Evolutionary conservation across 768 basidiomycete species (phyloP).

Genomic region (Russula earlei): DNA sequence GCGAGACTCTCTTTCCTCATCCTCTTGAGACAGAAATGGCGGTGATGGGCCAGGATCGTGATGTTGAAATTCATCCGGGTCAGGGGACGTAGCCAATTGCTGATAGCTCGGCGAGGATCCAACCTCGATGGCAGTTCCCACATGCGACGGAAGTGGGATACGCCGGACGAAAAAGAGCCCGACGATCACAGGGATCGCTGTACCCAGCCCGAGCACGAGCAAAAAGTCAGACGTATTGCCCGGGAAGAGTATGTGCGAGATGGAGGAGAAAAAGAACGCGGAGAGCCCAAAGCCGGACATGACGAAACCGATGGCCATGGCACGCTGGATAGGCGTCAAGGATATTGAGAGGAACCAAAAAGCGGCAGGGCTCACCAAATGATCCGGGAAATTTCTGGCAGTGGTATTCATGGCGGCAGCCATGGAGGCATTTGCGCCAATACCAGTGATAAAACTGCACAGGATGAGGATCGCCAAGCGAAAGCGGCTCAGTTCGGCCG

Average conservation of each 20-base stretch:
- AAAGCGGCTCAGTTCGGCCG: slow-evolving; percentile 29
- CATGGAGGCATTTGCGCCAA: slow-evolving; percentile 67
- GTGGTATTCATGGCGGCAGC: slow-evolving; percentile 67
- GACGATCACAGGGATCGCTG: slow-evolving; percentile 68
- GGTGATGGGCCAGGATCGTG: slow-evolving; percentile 7
- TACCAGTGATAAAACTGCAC: slow-evolving; percentile 65
- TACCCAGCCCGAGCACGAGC: slow-evolving; percentile 66
- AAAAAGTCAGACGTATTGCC: slow-evolving; percentile 75
- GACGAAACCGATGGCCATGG: slow-evolving; percentile 39
- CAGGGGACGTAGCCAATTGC: slow-evolving; percentile 17
- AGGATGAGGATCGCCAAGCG: slow-evolving; percentile 43
- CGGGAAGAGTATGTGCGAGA: slow-evolving; percentile 62
- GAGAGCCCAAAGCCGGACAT: slow-evolving; percentile 45
- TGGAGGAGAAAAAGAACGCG: slow-evolving; percentile 78
- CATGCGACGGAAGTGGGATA: slow-evolving; percentile 45
- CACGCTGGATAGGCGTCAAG: slow-evolving; percentile 40
- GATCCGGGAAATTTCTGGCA: slow-evolving; percentile 74
- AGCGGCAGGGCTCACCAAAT: slow-evolving; percentile 38
- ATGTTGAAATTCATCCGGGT: slow-evolving; percentile 8
- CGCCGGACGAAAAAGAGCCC: slow-evolving; percentile 66
- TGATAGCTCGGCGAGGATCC: slow-evolving; percentile 19
- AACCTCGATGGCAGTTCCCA: slow-evolving; percentile 20
- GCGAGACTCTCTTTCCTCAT: slow-evolving; percentile 6
- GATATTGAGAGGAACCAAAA: neutral
- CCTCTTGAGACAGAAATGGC: slow-evolving; percentile 1